Conservation (phyloP, 202 grass and related monocot species). For the Setaria italica region DNA sequence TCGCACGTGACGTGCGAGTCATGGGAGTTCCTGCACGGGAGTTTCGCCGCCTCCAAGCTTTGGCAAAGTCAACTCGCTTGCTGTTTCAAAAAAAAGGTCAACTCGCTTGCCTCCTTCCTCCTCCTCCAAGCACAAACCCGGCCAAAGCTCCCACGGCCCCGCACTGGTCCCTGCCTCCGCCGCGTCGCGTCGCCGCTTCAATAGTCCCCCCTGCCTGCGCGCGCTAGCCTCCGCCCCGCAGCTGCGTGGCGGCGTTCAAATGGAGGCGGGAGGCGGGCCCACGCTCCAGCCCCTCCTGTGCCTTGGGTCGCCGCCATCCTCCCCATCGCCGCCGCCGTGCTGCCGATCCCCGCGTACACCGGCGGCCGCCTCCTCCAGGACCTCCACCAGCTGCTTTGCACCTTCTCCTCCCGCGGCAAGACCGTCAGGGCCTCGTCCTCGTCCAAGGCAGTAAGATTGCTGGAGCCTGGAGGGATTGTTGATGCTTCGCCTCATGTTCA, state of each 20-base stretch:
- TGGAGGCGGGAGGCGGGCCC: constrained; percentile 45
- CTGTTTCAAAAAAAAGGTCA: no score
- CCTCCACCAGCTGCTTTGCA: constrained; percentile 49
- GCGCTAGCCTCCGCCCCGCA: not conserved
- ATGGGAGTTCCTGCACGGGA: no score
- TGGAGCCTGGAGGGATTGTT: not conserved
- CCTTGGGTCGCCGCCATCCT: constrained; percentile 74
- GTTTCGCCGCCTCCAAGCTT: not conserved
- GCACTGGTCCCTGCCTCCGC: not conserved
- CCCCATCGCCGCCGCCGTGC: constrained; percentile 69
- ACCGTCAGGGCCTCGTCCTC: constrained; percentile 41
- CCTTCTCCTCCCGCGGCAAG: constrained; percentile 75
- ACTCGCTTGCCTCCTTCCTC: constrained; percentile 29
- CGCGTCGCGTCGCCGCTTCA: not conserved
- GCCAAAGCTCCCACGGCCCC: not conserved
- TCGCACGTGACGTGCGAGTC: no score
- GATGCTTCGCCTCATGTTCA: not conserved
- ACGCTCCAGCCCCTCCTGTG: constrained; percentile 55
- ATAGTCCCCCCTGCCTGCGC: not conserved
- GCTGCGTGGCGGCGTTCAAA: not conserved
- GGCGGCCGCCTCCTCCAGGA: constrained; percentile 33
- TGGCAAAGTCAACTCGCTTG: no score
- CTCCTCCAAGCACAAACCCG: not conserved
- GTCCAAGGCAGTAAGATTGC: constrained; percentile 52
- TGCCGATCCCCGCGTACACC: constrained; percentile 59